A percentile compares a stretch with the other conserved stretches of the same genome.
These are phyloP conservation scores for Globisporangium alternatum DNA, from an alignment of 352 stramenopile species.

Conservation along the genomic window DNA sequence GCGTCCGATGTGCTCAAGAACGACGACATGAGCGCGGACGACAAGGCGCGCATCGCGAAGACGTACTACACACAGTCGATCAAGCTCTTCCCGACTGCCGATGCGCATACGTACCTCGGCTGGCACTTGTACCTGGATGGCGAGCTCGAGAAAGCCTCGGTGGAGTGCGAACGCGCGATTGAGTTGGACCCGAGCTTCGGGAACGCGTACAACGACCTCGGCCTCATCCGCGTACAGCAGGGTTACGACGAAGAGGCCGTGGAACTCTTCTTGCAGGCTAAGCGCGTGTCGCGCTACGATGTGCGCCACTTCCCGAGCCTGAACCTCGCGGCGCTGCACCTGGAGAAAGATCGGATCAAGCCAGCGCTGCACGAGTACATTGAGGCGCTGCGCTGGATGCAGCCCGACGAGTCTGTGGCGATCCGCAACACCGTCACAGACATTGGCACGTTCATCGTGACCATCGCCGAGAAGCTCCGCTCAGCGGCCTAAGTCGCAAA, in stretches of 20 bases:
- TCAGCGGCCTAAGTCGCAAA: conserved; percentile 15
- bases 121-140: conserved; percentile 69
- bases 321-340: conserved; percentile 59
- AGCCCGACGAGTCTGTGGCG: conserved; percentile 36
- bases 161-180: conserved; percentile 60
- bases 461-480: conserved; percentile 34
- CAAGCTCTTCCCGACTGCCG: conserved; percentile 58
- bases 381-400: conserved; percentile 70
- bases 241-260: conserved; percentile 53
- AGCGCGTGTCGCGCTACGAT: conserved; percentile 55
- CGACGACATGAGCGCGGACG: conserved; percentile 33
- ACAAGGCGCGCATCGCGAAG: conserved; percentile 59
- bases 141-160: conserved; percentile 45
- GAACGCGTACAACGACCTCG: conserved; percentile 75
- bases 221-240: conserved; percentile 58
- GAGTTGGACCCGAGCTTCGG: conserved; percentile 64
- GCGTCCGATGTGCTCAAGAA: conserved; percentile 44
- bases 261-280: conserved; percentile 61
- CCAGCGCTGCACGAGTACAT: conserved; percentile 73
- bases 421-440: conserved; percentile 73
- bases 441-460: conserved; percentile 62
- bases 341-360: conserved; percentile 65
- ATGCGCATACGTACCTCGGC: conserved; percentile 63
- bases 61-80: conserved; percentile 70
- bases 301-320: conserved; percentile 66